phyloP scores from a whole-genome alignment of 106 monocot species.

The Allium sativum region DNA sequence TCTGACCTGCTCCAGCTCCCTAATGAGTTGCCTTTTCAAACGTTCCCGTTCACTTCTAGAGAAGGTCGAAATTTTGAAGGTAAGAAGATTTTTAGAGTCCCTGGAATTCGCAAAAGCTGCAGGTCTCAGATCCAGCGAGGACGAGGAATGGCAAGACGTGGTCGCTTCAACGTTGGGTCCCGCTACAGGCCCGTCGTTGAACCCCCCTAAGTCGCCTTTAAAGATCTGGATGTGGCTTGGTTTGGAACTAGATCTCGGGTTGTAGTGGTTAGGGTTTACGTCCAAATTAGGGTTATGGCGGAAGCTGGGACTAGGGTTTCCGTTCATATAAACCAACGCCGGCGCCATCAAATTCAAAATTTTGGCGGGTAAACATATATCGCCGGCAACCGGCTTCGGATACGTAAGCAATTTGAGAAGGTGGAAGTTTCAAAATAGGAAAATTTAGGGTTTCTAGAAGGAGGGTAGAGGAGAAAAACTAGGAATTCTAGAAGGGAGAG shows the following conservation, averaged over 20 bases:
- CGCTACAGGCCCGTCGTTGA: no score
- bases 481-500: conserved; percentile 13
- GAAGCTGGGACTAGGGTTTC: conserved; percentile 15
- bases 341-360: conserved; percentile 40
- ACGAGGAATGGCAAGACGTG: background rate
- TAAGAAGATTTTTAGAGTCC: conserved; percentile 12
- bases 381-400: conserved; percentile 15
- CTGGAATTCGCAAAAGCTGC: conserved; percentile 1
- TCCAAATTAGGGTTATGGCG: no score
- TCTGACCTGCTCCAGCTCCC: conserved; percentile 54
- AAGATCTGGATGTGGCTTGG: conserved; percentile 14
- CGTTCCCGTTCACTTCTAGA: conserved; percentile 27
- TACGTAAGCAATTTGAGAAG: background rate
- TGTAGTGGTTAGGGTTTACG: conserved; percentile 17
- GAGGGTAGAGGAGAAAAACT: background rate
- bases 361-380: no score
- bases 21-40: conserved; percentile 37
- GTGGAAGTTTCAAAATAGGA: background rate
- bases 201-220: background rate
- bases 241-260: conserved; percentile 6
- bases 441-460: conserved; percentile 5
- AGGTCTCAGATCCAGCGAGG: conserved; percentile 19
- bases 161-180: no score
- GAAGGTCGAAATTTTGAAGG: conserved; percentile 24
- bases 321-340: conserved; percentile 60